Base-by-base conservation (phyloP, 75 land plant genomes). In the Pinus tabuliformis region DNA sequence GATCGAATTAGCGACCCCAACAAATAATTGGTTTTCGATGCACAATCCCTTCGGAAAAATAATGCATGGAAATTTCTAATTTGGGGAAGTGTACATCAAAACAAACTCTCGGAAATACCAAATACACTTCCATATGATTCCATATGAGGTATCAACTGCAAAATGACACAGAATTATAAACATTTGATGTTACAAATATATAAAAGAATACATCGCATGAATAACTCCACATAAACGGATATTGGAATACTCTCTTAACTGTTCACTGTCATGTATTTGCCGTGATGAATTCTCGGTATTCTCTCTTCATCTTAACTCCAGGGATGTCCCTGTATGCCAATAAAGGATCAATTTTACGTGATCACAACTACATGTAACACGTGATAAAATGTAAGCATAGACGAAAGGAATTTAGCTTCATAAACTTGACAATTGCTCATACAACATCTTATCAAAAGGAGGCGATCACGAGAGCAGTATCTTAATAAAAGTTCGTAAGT, bases 291-390 rank as follows among this genome's bases (percentile, higher is more conserved):
- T 93, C 99, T 75, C 88, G 87, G 81, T 96, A 96, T 76, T 93
- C 99, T 66, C 79, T 93, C 90, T 96, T 96, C 99, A 96, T 96
- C 76, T 96, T 96, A n/a, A 96, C 99, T 61, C 98, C 98, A 30
- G 98, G 71, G 16, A 95, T 86, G 72, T 84, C 83, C 89, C 98
- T 95, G 94, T 83, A 83, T 11, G 70, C 60, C 0, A 5, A 78
- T 7, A 20, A 36, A 78, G 36, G 49, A 52, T 22, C 52, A 15
- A 12, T 72, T 57, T 42, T 49, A 15, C 8, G 18, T 22, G 24
- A 62, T 62, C 24, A 22, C 24, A 62, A 8, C 24, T n/a, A 62
- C 1, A 62, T 62, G 24, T 22, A 62, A 62, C 11, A 17, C 8
- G 24, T 11, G 9, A 62, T 62, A 62, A n/a, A 6, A 62, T 22